Evolutionary conservation across 2,329 filamentous ascomycete genomes (phyloP), one percentile per base, ranked within the genome.

Genomic region (Rugonectria rugulosa): DNA sequence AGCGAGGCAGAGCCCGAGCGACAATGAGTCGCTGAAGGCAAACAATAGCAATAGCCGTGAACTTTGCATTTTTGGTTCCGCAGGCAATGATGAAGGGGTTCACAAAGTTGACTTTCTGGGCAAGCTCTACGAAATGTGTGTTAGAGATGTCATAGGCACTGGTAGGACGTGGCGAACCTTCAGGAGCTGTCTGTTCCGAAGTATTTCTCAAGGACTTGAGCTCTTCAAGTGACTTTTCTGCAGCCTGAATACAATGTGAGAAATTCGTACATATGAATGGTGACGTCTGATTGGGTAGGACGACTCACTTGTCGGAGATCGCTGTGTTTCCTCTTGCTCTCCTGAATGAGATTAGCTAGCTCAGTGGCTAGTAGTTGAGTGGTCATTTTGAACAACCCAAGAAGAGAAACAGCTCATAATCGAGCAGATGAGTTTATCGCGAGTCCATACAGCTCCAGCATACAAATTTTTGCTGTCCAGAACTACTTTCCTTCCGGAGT

Each of bases 31-130:
- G 85, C 72, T 98, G 93, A 32, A 99, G 81, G 71, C 94, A 96
- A 40, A 92, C 88, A 14, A 97, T 89, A 29, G 91, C 93, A 65
- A 93, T 95, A 43, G 86, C 86, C 1, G 91, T 95, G 71, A 97
- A 92, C 71, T 95, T 97, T 60, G 88, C 83, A 83, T 97, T 96
- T 65, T 89, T 91, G 60, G 92, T 95, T 45, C 88, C 86, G 71
- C 95, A 99, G 21, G 95, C 94, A 70, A 98, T 88, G 60, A 99
- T 85, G 70, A 99, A 98, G 2, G 95, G 95, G 63, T 94, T 92
- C 56, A 94, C 88, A 75, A 99, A 98, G 70, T 89, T 88, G 54
- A 89, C 82, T 64, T 88, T 88, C 68, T 92, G 88, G 50, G 88
- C 86, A 57, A 99, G 85, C 76, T 97, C 95, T 97, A 57, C 47